Evolutionary conservation across 768 basidiomycete genomes (phyloP), one percentile per base, ranked within the genome.

Genomic region (Saitozyma podzolica): DNA sequence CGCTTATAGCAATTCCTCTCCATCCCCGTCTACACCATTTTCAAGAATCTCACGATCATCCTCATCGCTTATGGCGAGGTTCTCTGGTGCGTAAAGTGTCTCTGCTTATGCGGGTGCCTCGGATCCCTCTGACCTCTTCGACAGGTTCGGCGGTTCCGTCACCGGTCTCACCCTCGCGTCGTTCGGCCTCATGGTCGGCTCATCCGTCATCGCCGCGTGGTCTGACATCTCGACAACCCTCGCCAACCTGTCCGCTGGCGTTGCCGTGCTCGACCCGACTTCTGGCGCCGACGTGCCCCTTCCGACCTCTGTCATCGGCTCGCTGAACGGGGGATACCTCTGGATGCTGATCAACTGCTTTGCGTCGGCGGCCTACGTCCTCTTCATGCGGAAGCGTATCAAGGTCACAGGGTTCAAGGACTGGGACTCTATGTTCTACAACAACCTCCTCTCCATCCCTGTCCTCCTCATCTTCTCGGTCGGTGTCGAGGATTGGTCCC

Each of bases 381-480:
- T 99, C 54, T 84, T 90, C 47, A 98, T 98, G 96, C 86, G 96
- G 61, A 97, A 95, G 79, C 86, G 89, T 60, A 98, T 99, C 83
- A 97, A 97, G 82, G 79, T 83, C 48, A 97, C 92, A 14, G 91
- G 91, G 17, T 97, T 98, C 82, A 88, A 92, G 54, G 95, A 99
- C 74, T 96, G 93, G 94, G 95, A 97, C 75, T 88, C 93, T 11
- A 97, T 97, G 93, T 95, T 92, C 82, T 98, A 98, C 83, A 96
- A 95, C 82, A 99, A 98, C 79, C 78, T 97, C 50, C 82, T 98
- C 56, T 95, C 92, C 17, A 94, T 98, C 70, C 96, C 96, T 6
- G 87, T 97, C 45, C 82, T 99, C 50, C 83, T 85, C 58, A 71
- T 91, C 55, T 91, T 88, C 74, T 96, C 94, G 9, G 67, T 98